Evolutionary conservation across 164 flowering plant species (phyloP), one percentile per base, ranked within the genome.

Genomic region (Brasenia schreberi): DNA sequence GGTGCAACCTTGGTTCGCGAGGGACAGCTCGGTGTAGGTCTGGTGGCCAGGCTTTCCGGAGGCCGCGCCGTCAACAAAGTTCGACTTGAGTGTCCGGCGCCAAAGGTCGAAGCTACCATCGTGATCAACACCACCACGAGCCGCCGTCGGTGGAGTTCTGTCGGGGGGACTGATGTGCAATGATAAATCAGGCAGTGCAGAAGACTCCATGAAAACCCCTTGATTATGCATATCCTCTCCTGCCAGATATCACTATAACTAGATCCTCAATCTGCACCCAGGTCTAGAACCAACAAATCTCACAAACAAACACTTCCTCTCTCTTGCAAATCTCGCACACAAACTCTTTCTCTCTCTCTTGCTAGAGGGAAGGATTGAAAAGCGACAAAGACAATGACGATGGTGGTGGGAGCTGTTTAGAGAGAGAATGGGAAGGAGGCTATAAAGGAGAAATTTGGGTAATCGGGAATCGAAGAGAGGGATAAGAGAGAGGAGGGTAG

Each of bases 81-180:
- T 71, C 64, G 75, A 67, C 53, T 65, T 73, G 53, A 66, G 60
- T 1, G 62, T 56, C 5, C 66, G 74, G 19, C 69, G 59, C 71
- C 72, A 68, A 16, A 72, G 65, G 59, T 75, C 56, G 58, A 72
- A 69, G 23, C 66, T 64, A 2, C 61, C 18, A 11, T 74, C 79
- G 16, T 59, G 67, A 14, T 70, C 72, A 43, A 45, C 63, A 18
- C 27, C 27, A 11, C 16, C 10, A 14, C 56, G 16, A 49, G 56
- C 56, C 3, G 16, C 14, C 16, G 56, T 14, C 56, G 56, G 56
- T 16, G 56, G 56, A 10, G 74, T 60, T 64, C 45, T 66, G 68
- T 74, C 77, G 5, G 90, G 90, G 5, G 81, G 87, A 58, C 90
- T 82, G 18, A 86, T 84, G 67, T 86, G 81, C n/a, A 86, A 74